Percentiles rank a stretch among this genome's conserved stretches.
Evolutionary conservation across 106 monocot species (phyloP).

Genomic region (Gastrodia elata): DNA sequence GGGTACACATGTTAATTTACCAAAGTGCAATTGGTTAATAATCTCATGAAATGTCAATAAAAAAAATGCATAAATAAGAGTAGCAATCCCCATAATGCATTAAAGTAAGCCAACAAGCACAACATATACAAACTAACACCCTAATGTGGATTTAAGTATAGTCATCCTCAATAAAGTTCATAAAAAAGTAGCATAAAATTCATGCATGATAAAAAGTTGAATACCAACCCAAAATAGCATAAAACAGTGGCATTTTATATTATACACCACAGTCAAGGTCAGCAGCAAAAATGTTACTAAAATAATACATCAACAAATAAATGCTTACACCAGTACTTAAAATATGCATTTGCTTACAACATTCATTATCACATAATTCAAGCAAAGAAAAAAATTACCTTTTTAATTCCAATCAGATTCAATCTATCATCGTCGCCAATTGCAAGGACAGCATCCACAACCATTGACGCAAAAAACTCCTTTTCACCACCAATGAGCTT

Average conservation of each 20-base stretch:
- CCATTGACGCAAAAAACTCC: constrained; percentile 94
- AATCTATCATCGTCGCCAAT: constrained; percentile 89
- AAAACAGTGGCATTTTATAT: neutral
- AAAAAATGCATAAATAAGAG: too few relatives aligned
- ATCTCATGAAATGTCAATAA: too few relatives aligned
- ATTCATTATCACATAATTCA: neutral
- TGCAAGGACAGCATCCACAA: constrained; percentile 94
- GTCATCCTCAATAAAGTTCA: too few relatives aligned
- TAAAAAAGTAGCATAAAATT: neutral
- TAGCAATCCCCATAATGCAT: too few relatives aligned
- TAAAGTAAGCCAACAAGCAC: too few relatives aligned
- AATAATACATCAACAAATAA: neutral
- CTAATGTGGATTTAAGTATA: too few relatives aligned
- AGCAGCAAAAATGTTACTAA: neutral
- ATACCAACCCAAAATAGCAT: neutral
- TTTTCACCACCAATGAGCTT: constrained; percentile 99
- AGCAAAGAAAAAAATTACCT: constrained; percentile 30
- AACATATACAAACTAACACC: too few relatives aligned
- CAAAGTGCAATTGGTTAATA: too few relatives aligned
- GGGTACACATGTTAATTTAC: too few relatives aligned
- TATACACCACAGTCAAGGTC: neutral
- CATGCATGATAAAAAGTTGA: neutral
- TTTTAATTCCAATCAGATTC: constrained; percentile 88
- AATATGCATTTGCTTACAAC: neutral
- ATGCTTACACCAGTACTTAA: neutral